Evolutionary conservation across 2,329 filamentous ascomycete species (phyloP), one percentile per base, ranked within the genome.

Genomic region (Xylogone sp.): DNA sequence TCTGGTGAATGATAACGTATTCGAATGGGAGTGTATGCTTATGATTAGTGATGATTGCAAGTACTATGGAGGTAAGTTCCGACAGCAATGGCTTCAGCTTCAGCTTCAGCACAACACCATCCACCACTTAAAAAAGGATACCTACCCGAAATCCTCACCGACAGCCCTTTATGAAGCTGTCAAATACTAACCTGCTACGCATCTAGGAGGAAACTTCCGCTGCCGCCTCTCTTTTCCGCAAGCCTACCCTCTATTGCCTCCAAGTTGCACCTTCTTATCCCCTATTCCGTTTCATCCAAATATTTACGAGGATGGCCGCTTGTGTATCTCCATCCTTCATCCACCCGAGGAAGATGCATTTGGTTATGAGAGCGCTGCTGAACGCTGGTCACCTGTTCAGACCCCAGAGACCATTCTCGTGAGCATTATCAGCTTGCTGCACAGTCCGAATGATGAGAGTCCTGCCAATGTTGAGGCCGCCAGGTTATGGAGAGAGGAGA

Each of bases 1-100:
- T 0, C 76, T 99, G 43, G 84, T 92, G 48, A 84, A 86, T 63
- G 88, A 88, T 69, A 96, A 96, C 68, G 84, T 97, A 9, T 97
- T 97, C 60, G 88, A 96, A 75, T 99, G 94, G 94, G 92, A 97
- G 71, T 91, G 97, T 19, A 96, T 97, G 88, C 83, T 99, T 55
- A 97, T 99, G 93, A 93, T 97, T 59, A 90, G 84, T 56, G 92
- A 97, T 62, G 20, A 43, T 66, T 92, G 88, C 72, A 93, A 92
- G 72, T 88, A 89, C 70, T 97, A 97, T 63, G 92, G 92, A 63
- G 92, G 92, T 93, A 73, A 53, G 82, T 72, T n/a, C 24, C 24
- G 24, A 27, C 24, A 5, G 6, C 24, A 5, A 5, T 27, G 10
- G 10, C 24, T 10, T 27, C 24, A n/a, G 42, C 45, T 13, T 45